These are phyloP conservation scores for Tagetes erecta DNA, from an alignment of 129 eudicot species.

Conservation along the genomic window DNA sequence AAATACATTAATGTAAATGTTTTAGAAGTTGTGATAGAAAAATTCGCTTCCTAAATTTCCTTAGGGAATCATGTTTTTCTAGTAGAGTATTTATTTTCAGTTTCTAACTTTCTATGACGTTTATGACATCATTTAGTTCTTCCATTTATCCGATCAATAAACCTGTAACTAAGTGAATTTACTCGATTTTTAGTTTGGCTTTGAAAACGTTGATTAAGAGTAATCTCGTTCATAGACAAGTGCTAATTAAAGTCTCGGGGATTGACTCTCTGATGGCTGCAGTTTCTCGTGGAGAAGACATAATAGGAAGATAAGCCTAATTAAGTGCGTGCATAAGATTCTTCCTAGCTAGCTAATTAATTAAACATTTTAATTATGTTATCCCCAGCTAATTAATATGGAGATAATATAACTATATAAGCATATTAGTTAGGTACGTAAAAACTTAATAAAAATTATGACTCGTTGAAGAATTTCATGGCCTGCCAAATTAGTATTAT, in stretches of 20 bases:
- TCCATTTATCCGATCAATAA: too few relatives aligned
- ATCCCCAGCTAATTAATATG: slow-evolving; percentile 1
- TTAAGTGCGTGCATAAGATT: slow-evolving; percentile 13
- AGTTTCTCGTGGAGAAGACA: slow-evolving; percentile 9
- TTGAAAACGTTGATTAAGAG: too few relatives aligned
- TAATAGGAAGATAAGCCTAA: slow-evolving; percentile 11
- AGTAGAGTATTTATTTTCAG: too few relatives aligned
- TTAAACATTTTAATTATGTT: slow-evolving; percentile 12
- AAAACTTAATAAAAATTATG: slow-evolving; percentile 8
- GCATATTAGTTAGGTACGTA: slow-evolving; percentile 2
- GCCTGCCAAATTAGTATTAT: slow-evolving; percentile 6
- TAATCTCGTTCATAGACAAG: background rate
- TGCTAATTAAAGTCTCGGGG: background rate
- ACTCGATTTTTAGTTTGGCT: too few relatives aligned
- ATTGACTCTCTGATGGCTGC: slow-evolving; percentile 11
- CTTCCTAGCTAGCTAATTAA: slow-evolving; percentile 7
- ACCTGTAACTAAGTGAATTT: too few relatives aligned
- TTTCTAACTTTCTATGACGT: too few relatives aligned
- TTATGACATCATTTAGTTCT: too few relatives aligned
- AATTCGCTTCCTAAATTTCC: too few relatives aligned
- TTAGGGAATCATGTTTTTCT: too few relatives aligned
- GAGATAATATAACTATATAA: slow-evolving; percentile 21
- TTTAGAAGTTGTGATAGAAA: too few relatives aligned
- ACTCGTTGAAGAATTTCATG: slow-evolving; percentile 21
- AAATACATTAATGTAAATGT: too few relatives aligned